Evolutionary conservation across 768 basidiomycete species (phyloP).

Genomic region (Trametes maxima): DNA sequence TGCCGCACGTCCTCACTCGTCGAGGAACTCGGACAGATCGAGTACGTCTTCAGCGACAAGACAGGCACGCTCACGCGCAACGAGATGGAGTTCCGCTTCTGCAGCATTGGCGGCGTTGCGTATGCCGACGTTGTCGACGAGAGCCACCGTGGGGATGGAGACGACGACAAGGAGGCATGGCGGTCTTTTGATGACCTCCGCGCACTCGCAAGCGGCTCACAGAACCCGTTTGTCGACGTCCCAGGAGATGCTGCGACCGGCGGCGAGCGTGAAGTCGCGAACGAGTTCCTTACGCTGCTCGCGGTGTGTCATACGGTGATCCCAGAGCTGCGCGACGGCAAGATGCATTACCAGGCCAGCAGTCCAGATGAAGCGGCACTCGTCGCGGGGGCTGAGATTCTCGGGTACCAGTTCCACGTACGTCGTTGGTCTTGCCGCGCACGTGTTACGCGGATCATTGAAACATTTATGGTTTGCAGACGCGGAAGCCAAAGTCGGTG

Average conservation of each 20-base stretch:
- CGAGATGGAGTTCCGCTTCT: constrained; percentile 97
- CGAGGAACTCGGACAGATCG: constrained; percentile 97
- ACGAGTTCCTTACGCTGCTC: constrained; percentile 47
- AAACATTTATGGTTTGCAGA: constrained; percentile 47
- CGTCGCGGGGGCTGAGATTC: constrained; percentile 88
- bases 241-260: constrained; percentile 29
- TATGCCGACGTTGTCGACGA: constrained; percentile 95
- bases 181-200: constrained; percentile 78
- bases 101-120: constrained; percentile 82
- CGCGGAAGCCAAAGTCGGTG: constrained; percentile 93
- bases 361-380: constrained; percentile 98
- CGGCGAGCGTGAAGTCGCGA: constrained; percentile 41
- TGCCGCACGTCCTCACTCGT: constrained; percentile 98
- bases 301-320: constrained; percentile 99
- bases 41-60: constrained; percentile 95
- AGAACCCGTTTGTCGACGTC: constrained; percentile 58
- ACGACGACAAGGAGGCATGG: constrained; percentile 62
- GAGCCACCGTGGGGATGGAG: constrained; percentile 63
- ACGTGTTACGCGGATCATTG: not conserved
- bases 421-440: constrained; percentile 34
- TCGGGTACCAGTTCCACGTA: constrained; percentile 95
- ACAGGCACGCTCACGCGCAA: constrained; percentile 95
- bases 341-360: constrained; percentile 92
- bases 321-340: constrained; percentile 87
- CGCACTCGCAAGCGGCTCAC: constrained; percentile 48